phyloP scores from a whole-genome alignment of 768 basidiomycete species.

The Fibroporia radiculosa region DNA sequence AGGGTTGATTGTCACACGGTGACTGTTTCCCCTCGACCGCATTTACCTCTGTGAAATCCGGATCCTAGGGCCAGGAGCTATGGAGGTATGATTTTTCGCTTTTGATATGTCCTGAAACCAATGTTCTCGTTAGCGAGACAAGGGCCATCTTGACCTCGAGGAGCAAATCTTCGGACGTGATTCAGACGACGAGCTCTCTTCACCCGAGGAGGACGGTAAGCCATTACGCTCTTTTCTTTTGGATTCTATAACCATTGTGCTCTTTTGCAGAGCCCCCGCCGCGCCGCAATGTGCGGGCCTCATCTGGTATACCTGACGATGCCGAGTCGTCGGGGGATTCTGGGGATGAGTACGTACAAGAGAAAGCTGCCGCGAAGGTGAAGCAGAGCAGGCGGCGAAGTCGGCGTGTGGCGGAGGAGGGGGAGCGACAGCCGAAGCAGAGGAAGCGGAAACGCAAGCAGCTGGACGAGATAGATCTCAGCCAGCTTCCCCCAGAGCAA shows the following conservation, averaged over 20 bases:
- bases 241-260: background rate
- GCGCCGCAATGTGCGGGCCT: conserved; percentile 31
- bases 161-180: conserved; percentile 57
- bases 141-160: conserved; percentile 7
- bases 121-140: too few species aligned
- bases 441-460: conserved; percentile 55
- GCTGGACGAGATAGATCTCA: conserved; percentile 53
- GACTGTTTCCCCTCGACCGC: too few species aligned
- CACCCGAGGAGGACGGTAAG: conserved; percentile 55
- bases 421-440: conserved; percentile 19
- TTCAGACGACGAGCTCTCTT: conserved; percentile 78
- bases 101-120: too few species aligned
- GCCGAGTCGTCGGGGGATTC: conserved; percentile 33
- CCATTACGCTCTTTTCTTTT: background rate
- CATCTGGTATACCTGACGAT: conserved; percentile 26
- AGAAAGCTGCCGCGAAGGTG: conserved; percentile 14
- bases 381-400: conserved; percentile 14
- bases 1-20: too few species aligned
- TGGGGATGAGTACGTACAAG: conserved; percentile 45
- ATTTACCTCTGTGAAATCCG: too few species aligned
- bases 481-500: conserved; percentile 68
- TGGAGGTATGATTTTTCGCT: too few species aligned
- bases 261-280: conserved; percentile 33
- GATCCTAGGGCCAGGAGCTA: too few species aligned
- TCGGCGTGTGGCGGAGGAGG: conserved; percentile 23